These are phyloP conservation scores for Cylindrotheca fusiformis DNA, from an alignment of 108 stramenopile species.

Conservation along the genomic window DNA sequence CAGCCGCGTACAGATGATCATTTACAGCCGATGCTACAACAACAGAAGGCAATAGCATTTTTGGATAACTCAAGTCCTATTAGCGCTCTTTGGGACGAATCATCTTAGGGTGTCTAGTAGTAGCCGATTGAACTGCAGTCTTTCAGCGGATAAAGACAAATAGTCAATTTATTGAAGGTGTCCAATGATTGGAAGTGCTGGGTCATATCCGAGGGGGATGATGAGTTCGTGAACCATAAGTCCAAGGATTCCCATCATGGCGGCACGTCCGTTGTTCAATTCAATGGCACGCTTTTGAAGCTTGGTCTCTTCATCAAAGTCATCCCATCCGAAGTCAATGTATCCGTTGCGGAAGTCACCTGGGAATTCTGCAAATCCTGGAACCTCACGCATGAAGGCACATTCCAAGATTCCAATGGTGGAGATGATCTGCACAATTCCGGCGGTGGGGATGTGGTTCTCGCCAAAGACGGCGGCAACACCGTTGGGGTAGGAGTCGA, in stretches of 20 bases:
- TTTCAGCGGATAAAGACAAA: too few species aligned
- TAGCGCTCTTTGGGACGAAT: too few species aligned
- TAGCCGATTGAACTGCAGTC: too few species aligned
- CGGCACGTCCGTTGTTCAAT: slow-evolving; percentile 87
- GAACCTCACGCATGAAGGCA: slow-evolving; percentile 56
- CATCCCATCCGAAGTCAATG: slow-evolving; percentile 74
- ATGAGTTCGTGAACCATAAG: slow-evolving; percentile 63
- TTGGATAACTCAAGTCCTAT: too few species aligned
- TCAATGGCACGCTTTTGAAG: slow-evolving; percentile 75
- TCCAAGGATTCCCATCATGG: slow-evolving; percentile 65
- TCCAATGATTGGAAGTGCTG: too few species aligned
- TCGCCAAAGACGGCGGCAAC: slow-evolving; percentile 44
- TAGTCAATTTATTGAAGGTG: too few species aligned
- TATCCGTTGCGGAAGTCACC: slow-evolving; percentile 78
- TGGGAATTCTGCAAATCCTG: slow-evolving; percentile 45
- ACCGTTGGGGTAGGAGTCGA: slow-evolving; percentile 60
- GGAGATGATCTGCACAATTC: slow-evolving; percentile 57
- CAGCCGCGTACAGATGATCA: too few species aligned
- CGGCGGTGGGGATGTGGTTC: slow-evolving; percentile 51
- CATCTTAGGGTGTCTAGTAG: too few species aligned
- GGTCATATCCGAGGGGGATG: slow-evolving; percentile 48
- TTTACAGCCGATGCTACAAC: too few species aligned
- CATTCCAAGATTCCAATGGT: slow-evolving; percentile 62
- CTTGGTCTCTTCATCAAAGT: slow-evolving; percentile 53
- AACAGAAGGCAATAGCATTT: too few species aligned